Base-by-base conservation (phyloP, 352 stramenopile genomes). In the Phytophthora pinifolia region DNA sequence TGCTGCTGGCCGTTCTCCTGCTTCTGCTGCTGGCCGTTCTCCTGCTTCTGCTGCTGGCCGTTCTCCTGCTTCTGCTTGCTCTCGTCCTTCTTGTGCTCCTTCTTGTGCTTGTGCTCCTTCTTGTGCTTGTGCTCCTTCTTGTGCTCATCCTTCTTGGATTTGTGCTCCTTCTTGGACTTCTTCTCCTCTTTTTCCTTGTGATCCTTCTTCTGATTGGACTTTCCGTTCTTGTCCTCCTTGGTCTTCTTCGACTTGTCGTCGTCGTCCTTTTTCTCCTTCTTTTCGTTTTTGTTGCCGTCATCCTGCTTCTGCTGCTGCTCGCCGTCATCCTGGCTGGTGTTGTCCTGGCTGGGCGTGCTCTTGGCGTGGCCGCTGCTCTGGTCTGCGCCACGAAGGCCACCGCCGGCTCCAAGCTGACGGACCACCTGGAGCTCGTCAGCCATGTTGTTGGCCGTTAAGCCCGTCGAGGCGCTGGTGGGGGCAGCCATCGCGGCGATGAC, bases 401-500 rank as follows among this genome's bases (percentile, higher is more conserved):
- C 37, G 9, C 39, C 29, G n/a, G 29, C 37, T 13, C 37, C 30
- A 49, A 57, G 49, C 18, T 49, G 37, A 15, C 37, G 49, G 18
- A 8, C 20, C 17, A 49, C 37, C n/a, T n/a, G n/a, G n/a, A n/a
- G n/a, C n/a, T n/a, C n/a, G n/a, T n/a, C n/a, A n/a, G n/a, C n/a
- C n/a, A n/a, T n/a, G n/a, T n/a, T n/a, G n/a, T n/a, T n/a, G n/a
- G n/a, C n/a, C 34, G 20, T 43, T 14, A 57, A 17, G 14, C 20
- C 31, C 30, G 38, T 43, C 29, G 49, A 31, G 13, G 49, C 49
- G 20, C 36, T 49, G 20, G 38, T 14, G 49, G 49, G 49, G 18
- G 36, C 12, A 10, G 49, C 49, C 39, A 37, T 57, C 38, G 38
- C 48, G 38, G 49, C 49, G 38, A 57, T 39, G 14, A 57, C 49